Evolutionary conservation across 768 basidiomycete genomes (phyloP).

Genomic region (Pisolithus tinctorius): DNA sequence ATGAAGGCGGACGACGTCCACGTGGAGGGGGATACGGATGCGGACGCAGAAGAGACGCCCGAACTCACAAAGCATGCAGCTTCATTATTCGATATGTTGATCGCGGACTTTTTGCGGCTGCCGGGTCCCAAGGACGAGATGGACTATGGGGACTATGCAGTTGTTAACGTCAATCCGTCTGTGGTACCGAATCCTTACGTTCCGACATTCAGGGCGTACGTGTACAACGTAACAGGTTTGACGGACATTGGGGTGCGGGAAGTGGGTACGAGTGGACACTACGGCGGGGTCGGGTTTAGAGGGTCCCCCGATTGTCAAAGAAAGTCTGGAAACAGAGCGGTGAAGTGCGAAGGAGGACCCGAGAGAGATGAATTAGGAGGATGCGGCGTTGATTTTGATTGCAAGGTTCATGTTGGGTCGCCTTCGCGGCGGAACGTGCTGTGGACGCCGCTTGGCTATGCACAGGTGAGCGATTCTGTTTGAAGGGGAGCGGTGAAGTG

Average conservation of each 20-base stretch:
- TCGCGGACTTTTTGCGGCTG: slow-evolving; percentile 59
- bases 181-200: slow-evolving; percentile 85
- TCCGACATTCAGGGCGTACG: slow-evolving; percentile 73
- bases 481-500: slow-evolving; percentile 1
- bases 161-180: slow-evolving; percentile 75
- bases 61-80: not conserved
- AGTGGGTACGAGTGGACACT: slow-evolving; percentile 6
- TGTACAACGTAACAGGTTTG: slow-evolving; percentile 63
- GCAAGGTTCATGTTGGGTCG: slow-evolving; percentile 54
- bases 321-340: slow-evolving; percentile 34
- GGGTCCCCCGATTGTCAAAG: slow-evolving; percentile 39
- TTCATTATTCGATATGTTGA: slow-evolving; percentile 38
- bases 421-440: slow-evolving; percentile 66
- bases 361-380: slow-evolving; percentile 58
- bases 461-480: slow-evolving; percentile 54
- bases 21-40: slow-evolving; percentile 16
- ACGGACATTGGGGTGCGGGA: not conserved
- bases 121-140: slow-evolving; percentile 43
- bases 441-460: slow-evolving; percentile 76
- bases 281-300: not conserved
- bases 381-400: slow-evolving; percentile 27
- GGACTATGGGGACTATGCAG: slow-evolving; percentile 60
- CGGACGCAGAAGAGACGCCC: slow-evolving; percentile 11
- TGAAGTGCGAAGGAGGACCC: slow-evolving; percentile 41
- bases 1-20: slow-evolving; percentile 48